phyloP scores from a whole-genome alignment of 2,329 filamentous ascomycete genomes.

The Fusarium chaquense region DNA sequence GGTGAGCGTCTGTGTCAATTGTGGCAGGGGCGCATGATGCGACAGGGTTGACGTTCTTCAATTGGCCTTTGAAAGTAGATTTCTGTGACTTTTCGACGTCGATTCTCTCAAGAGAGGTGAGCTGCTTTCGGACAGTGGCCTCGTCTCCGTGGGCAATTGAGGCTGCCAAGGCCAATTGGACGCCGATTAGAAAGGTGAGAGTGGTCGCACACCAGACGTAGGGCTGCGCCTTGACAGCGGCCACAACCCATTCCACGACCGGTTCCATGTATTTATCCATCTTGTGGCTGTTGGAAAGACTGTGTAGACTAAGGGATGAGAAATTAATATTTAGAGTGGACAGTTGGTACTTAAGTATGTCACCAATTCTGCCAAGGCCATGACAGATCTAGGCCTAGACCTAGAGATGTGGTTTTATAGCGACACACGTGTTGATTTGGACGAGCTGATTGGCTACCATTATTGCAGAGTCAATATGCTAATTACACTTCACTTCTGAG shows the following conservation, averaged over 20 bases:
- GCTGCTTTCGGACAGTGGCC: constrained; percentile 8
- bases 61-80: accelerated
- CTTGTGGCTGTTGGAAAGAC: too few relatives aligned
- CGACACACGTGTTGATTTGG: not conserved
- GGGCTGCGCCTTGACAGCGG: not conserved
- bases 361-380: not conserved
- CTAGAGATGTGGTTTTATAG: not conserved
- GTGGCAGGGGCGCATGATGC: not conserved
- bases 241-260: not conserved
- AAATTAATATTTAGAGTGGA: not conserved
- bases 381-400: not conserved
- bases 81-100: accelerated
- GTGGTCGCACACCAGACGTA: constrained; percentile 15
- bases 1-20: not conserved
- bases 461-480: too few relatives aligned
- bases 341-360: not conserved
- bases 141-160: constrained; percentile 12
- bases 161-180: constrained; percentile 11
- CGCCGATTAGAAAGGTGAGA: constrained; percentile 17
- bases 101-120: not conserved
- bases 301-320: not conserved
- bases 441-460: not conserved
- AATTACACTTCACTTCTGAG: too few relatives aligned
- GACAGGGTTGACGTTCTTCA: not conserved
- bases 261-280: not conserved